Conservation (phyloP, 2,329 filamentous ascomycete genomes). For the Dothideomycetes sp. region DNA sequence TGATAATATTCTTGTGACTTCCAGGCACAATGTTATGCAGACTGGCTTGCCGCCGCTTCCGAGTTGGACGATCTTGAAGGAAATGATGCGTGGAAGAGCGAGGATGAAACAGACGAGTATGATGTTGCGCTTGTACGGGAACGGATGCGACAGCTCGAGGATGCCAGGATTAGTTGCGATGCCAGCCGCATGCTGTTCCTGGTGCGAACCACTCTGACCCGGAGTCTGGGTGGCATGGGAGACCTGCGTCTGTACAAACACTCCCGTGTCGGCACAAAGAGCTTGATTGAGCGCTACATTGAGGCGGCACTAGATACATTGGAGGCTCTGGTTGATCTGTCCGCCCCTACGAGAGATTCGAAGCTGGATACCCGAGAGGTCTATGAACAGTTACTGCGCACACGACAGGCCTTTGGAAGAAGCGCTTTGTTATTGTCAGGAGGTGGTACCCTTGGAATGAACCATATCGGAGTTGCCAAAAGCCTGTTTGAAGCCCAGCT, state of each 20-base stretch:
- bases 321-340: constrained; percentile 55
- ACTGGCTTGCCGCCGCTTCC: constrained; percentile 66
- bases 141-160: constrained; percentile 62
- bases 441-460: constrained; percentile 84
- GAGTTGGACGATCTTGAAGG: constrained; percentile 72
- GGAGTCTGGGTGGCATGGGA: constrained; percentile 78
- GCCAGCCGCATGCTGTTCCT: constrained; percentile 68
- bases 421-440: constrained; percentile 75
- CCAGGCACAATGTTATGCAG: constrained; percentile 55
- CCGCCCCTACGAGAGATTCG: constrained; percentile 22
- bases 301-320: constrained; percentile 68
- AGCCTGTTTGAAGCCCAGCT: constrained; percentile 63
- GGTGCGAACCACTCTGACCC: constrained; percentile 67
- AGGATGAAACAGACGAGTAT: constrained; percentile 58
- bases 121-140: constrained; percentile 57
- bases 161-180: constrained; percentile 61
- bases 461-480: constrained; percentile 80
- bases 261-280: constrained; percentile 76
- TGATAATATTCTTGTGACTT: constrained; percentile 3
- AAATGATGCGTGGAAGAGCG: constrained; percentile 70
- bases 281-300: constrained; percentile 77
- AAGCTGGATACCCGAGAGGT: constrained; percentile 46
- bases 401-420: constrained; percentile 73
- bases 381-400: constrained; percentile 58
- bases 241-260: constrained; percentile 73